These are phyloP conservation scores for Cokeromyces recurvatus DNA, from an alignment of 371 early-diverging fungal genomes.

Conservation along the genomic window DNA sequence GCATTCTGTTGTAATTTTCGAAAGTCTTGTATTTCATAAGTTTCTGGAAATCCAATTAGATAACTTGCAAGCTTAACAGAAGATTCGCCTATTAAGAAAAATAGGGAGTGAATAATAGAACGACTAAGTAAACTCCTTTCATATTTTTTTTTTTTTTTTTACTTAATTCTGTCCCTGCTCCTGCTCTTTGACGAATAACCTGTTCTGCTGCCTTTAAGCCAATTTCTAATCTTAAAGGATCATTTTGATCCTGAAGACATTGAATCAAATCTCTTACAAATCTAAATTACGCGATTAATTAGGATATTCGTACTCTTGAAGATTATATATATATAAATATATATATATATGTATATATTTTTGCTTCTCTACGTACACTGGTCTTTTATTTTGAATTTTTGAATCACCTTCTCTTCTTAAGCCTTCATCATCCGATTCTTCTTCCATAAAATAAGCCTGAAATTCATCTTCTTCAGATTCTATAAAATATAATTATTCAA, in stretches of 20 bases:
- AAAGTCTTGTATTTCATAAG: constrained; percentile 28
- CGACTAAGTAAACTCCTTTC: background rate
- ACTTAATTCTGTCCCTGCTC: constrained; percentile 37
- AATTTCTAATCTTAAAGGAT: constrained; percentile 39
- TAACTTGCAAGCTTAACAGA: constrained; percentile 22
- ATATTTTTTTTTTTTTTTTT: constrained; percentile 1
- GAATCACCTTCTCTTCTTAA: background rate
- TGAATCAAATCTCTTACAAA: constrained; percentile 36
- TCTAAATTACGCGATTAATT: no score
- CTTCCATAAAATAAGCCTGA: constrained; percentile 47
- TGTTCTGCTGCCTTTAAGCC: constrained; percentile 34
- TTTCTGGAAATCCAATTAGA: constrained; percentile 28
- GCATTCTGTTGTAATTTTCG: constrained; percentile 21
- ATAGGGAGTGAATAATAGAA: no score
- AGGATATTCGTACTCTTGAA: no score
- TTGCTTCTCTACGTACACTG: constrained; percentile 31
- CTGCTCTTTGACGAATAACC: constrained; percentile 35
- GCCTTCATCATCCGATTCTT: constrained; percentile 44
- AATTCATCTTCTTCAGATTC: constrained; percentile 30
- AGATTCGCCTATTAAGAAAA: constrained; percentile 37
- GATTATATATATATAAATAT: no score
- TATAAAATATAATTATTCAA: no score
- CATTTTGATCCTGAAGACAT: constrained; percentile 32
- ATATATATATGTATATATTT: no score
- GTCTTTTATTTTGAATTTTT: constrained; percentile 19